Conservation (phyloP, 2,329 filamentous ascomycete species). For the Sphaerulina musiva region DNA sequence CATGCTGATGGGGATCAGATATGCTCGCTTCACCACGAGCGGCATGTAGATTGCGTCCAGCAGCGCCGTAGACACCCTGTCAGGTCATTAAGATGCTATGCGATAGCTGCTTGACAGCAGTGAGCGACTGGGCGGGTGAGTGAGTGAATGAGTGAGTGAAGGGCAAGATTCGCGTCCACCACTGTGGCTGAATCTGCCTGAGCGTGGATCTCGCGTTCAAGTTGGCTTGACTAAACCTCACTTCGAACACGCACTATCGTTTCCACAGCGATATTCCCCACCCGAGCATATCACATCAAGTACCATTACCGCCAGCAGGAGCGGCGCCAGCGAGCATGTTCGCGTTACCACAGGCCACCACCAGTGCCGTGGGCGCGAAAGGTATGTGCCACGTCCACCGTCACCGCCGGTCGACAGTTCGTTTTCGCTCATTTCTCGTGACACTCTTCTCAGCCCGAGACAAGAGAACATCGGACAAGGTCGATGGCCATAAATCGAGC, state of each 20-base stretch:
- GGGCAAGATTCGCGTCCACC: background rate
- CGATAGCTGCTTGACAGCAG: too few relatives aligned
- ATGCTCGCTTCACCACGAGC: too few relatives aligned
- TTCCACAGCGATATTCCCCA: background rate
- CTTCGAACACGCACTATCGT: background rate
- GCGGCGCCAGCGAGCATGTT: slow-evolving; percentile 6
- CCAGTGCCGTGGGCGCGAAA: slow-evolving; percentile 1
- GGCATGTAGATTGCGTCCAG: too few relatives aligned
- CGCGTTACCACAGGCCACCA: slow-evolving; percentile 13
- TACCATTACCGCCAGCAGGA: background rate
- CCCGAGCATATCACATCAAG: background rate
- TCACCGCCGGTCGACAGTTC: slow-evolving; percentile 1
- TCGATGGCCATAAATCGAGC: background rate
- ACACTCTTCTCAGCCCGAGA: background rate
- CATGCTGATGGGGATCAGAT: too few relatives aligned
- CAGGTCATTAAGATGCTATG: too few relatives aligned
- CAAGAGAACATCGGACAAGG: background rate
- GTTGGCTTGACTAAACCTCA: background rate
- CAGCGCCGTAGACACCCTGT: too few relatives aligned
- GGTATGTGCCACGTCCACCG: background rate
- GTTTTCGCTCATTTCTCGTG: background rate
- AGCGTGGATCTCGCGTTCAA: background rate
- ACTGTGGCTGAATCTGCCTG: background rate
- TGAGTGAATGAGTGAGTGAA: too few relatives aligned
- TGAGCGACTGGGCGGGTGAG: too few relatives aligned